Evolutionary conservation across 441 rosid genomes (phyloP).

Genomic region (Euphorbia corollata): DNA sequence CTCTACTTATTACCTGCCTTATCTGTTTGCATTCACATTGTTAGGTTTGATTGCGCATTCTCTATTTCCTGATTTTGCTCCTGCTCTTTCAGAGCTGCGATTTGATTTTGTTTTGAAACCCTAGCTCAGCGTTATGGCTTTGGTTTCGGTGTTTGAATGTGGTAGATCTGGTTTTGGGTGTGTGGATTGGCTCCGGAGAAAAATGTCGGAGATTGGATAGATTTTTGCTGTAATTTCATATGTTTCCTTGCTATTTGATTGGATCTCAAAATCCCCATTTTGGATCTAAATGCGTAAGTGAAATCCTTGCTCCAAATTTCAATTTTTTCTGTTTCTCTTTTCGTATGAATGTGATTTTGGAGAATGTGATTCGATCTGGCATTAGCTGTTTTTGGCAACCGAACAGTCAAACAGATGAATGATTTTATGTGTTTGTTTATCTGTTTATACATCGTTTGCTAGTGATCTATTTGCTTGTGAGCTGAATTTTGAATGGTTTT

Average conservation of each 20-base stretch:
- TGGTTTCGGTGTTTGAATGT: not conserved
- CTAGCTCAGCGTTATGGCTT: not conserved
- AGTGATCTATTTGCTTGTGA: not conserved
- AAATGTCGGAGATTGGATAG: slow-evolving; percentile 19
- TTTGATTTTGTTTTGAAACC: slow-evolving; percentile 16
- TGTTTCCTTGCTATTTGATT: slow-evolving; percentile 7
- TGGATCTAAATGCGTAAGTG: slow-evolving; percentile 29
- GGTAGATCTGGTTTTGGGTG: slow-evolving; percentile 35
- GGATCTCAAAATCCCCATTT: slow-evolving; percentile 16
- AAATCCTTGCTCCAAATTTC: not conserved
- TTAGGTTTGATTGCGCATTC: slow-evolving; percentile 18
- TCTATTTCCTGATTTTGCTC: not conserved
- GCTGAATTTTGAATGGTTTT: slow-evolving; percentile 13
- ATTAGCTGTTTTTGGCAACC: not conserved
- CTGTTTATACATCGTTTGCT: not conserved
- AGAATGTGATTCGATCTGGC: slow-evolving; percentile 7
- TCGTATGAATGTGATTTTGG: not conserved
- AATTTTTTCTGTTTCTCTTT: not conserved
- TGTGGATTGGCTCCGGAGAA: slow-evolving; percentile 16
- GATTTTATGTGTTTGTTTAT: not conserved
- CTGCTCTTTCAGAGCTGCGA: slow-evolving; percentile 22
- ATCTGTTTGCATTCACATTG: slow-evolving; percentile 6
- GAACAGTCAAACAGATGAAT: not conserved
- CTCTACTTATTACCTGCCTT: slow-evolving; percentile 31
- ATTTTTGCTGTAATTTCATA: slow-evolving; percentile 10